Conservation (phyloP, 306 rosid species). For the Dalbergia cultrata region DNA sequence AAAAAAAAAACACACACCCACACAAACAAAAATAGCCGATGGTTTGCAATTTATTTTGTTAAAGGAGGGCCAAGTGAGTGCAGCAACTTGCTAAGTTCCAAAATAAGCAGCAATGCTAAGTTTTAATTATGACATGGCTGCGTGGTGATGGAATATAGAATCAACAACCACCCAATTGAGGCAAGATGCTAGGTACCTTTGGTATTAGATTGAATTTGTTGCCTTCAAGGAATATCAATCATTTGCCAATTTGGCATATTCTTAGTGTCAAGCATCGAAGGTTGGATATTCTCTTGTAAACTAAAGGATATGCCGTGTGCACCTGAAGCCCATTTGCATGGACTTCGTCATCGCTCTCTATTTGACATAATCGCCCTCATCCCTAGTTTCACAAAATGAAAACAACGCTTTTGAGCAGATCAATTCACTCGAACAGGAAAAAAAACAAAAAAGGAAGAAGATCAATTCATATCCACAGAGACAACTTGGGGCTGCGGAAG, state of each 20-base stretch:
- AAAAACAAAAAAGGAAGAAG: too few relatives aligned
- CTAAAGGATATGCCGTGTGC: slow-evolving; percentile 56
- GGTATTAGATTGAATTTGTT: slow-evolving; percentile 29
- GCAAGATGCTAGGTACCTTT: slow-evolving; percentile 32
- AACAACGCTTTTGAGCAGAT: not conserved
- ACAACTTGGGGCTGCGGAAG: slow-evolving; percentile 2
- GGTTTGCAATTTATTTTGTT: slow-evolving; percentile 4
- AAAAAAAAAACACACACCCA: not conserved
- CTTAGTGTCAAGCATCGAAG: slow-evolving; percentile 55
- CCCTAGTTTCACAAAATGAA: not conserved
- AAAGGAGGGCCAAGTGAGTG: not conserved
- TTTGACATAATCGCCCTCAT: slow-evolving; percentile 47
- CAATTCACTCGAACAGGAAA: too few relatives aligned
- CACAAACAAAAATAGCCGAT: not conserved
- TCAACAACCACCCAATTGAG: slow-evolving; percentile 2
- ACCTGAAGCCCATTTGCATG: not conserved
- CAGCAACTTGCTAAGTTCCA: slow-evolving; percentile 17
- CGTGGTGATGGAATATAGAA: slow-evolving; percentile 33
- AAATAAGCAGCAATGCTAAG: not conserved
- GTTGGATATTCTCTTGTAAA: slow-evolving; percentile 73
- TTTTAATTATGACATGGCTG: not conserved
- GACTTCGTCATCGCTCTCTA: slow-evolving; percentile 7
- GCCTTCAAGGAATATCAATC: slow-evolving; percentile 46
- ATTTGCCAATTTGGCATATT: slow-evolving; percentile 67
- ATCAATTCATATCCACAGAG: not conserved